phyloP scores from a whole-genome alignment of 306 rosid genomes.

The Cucurbita argyrosperma region DNA sequence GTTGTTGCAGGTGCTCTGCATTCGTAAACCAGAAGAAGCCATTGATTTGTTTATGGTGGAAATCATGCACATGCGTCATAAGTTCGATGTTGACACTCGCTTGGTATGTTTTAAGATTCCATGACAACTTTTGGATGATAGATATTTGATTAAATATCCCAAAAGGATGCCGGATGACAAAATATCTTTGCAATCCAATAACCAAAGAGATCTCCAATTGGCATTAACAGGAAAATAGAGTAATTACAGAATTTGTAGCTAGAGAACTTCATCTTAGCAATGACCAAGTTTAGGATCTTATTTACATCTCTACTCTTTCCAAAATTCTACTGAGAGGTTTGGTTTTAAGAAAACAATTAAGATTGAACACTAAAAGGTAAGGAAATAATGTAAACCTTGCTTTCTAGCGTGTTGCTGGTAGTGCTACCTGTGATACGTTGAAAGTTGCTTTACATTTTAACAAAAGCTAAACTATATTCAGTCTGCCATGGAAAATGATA shows the following conservation, averaged over 20 bases:
- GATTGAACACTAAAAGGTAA: neutral
- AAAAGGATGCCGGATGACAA: neutral
- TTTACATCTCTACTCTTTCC: neutral
- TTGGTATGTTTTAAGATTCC: constrained; percentile 40
- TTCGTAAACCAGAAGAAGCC: constrained; percentile 75
- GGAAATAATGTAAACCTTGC: neutral
- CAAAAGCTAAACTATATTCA: neutral
- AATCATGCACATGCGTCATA: constrained; percentile 97
- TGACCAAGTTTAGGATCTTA: neutral
- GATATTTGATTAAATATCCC: neutral
- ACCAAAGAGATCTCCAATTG: neutral
- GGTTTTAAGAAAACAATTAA: neutral
- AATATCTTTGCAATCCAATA: neutral
- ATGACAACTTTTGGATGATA: neutral
- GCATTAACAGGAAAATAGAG: neutral
- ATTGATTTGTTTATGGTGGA: constrained; percentile 96
- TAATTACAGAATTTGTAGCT: neutral
- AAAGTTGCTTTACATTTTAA: neutral
- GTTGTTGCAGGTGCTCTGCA: constrained; percentile 55
- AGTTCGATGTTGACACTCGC: constrained; percentile 85
- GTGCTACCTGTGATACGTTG: neutral
- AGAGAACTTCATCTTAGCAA: neutral
- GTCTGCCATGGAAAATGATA: neutral
- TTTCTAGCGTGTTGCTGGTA: neutral
- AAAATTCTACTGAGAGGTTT: neutral